phyloP scores from a whole-genome alignment of 179 eudicot species.

The Beta corolliflora region DNA sequence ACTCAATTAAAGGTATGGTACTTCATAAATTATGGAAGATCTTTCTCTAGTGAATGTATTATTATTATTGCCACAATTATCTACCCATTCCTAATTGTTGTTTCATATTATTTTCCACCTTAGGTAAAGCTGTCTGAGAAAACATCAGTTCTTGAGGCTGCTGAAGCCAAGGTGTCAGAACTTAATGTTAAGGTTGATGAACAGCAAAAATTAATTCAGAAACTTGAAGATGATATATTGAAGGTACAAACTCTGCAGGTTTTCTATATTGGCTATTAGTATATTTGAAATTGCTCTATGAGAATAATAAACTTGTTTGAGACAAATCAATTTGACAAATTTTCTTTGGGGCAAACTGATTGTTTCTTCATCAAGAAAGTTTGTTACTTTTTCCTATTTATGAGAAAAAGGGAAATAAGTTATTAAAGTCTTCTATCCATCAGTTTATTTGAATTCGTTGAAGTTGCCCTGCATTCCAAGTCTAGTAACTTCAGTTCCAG shows the following conservation, averaged over 20 bases:
- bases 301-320: not conserved
- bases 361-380: not conserved
- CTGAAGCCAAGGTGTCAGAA: conserved; percentile 75
- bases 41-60: not conserved
- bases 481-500: not conserved
- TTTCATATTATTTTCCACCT: conserved; percentile 1
- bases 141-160: conserved; percentile 70
- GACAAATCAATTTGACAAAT: not conserved
- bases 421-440: not conserved
- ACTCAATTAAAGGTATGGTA: conserved; percentile 83
- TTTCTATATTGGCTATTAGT: not conserved
- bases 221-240: conserved; percentile 95
- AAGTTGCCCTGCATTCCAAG: not conserved
- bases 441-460: not conserved
- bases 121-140: conserved; percentile 93
- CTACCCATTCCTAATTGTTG: not conserved
- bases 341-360: not conserved
- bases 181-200: conserved; percentile 66
- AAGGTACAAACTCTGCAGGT: conserved; percentile 51
- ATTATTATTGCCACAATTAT: conserved; percentile 15
- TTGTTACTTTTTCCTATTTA: not conserved
- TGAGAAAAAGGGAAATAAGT: not conserved
- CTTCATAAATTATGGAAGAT: not conserved
- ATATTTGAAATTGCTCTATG: not conserved
- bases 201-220: conserved; percentile 86